phyloP scores from a whole-genome alignment of 2,329 filamentous ascomycete genomes.

The Stemphylium lycopersici region DNA sequence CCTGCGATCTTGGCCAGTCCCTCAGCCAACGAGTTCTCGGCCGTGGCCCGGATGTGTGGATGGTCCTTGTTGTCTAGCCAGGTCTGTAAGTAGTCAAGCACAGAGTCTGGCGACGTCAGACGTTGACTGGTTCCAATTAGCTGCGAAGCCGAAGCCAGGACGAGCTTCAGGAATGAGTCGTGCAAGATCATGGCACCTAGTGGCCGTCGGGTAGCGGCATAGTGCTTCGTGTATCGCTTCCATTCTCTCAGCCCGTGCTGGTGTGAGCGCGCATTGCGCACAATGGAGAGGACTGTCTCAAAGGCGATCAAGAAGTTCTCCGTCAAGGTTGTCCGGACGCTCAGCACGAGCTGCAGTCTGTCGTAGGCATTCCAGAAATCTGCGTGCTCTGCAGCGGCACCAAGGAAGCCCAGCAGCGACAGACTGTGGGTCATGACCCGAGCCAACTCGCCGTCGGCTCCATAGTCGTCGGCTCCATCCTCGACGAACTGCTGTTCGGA shows the following conservation, averaged over 20 bases:
- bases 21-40: constrained; percentile 52
- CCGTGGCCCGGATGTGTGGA: constrained; percentile 22
- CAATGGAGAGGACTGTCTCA: constrained; percentile 87
- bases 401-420: constrained; percentile 87
- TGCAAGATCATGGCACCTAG: constrained; percentile 91
- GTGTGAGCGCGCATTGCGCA: constrained; percentile 76
- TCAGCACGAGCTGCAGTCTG: constrained; percentile 73
- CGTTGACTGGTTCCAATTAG: constrained; percentile 66
- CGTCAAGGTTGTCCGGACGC: constrained; percentile 75
- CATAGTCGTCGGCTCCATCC: constrained; percentile 58
- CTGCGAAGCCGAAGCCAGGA: constrained; percentile 78
- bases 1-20: constrained; percentile 73
- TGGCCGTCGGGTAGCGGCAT: constrained; percentile 78
- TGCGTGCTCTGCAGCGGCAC: constrained; percentile 77
- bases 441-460: constrained; percentile 60
- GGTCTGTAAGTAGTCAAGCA: constrained; percentile 70
- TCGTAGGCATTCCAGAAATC: constrained; percentile 82
- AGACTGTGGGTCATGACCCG: constrained; percentile 78
- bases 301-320: constrained; percentile 85
- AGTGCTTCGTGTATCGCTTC: constrained; percentile 85
- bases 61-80: constrained; percentile 26
- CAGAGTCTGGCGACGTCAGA: constrained; percentile 65
- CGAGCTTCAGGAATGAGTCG: constrained; percentile 83
- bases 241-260: constrained; percentile 77
- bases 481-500: constrained; percentile 61